Evolutionary conservation across 768 basidiomycete genomes (phyloP), one percentile per base, ranked within the genome.

Genomic region (Mycena alexandri): DNA sequence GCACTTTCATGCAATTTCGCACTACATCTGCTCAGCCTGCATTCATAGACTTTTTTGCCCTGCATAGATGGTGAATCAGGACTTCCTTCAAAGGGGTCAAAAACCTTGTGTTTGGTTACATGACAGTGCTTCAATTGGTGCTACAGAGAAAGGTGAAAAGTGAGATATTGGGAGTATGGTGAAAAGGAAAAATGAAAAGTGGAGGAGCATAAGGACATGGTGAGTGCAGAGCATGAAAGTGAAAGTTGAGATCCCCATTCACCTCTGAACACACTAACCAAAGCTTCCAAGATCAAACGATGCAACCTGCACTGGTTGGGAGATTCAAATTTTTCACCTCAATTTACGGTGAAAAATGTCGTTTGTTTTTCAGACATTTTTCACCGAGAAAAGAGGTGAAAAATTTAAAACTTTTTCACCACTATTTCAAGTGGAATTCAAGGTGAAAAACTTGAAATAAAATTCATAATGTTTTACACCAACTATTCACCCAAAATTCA

Each of bases 1-100:
- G 21, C 13, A 9, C 38, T 22, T 8, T 13, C 8, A 41, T 61
- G 60, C 14, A 19, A 7, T 19, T 53, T 46, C 22, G 66, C 62
- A 36, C 54, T 71, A 21, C 70, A 71, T 22, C 55, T 59, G 51
- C n/a, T 54, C 43, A 68, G 25, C 21, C 52, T 24, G 22, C 67
- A 68, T 0, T 14, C 21, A 25, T 60, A 68, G 1, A 24, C 17
- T 38, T 14, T 38, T 38, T 38, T 38, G 44, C 56, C 43, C 56
- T 57, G 12, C n/a, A 29, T 8, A 29, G 17, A 29, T 12, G 44
- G 41, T 12, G 33, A 34, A 33, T 34, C 43, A 46, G 43, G 17
- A n/a, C 10, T 44, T 17, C 19, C 11, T 33, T 11, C 1, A 10
- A 9, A 12, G 29, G 6, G 5, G 19, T 11, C 38, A 38, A 14